phyloP scores from a whole-genome alignment of 768 basidiomycete species.

The Cytidiella melzeri region DNA sequence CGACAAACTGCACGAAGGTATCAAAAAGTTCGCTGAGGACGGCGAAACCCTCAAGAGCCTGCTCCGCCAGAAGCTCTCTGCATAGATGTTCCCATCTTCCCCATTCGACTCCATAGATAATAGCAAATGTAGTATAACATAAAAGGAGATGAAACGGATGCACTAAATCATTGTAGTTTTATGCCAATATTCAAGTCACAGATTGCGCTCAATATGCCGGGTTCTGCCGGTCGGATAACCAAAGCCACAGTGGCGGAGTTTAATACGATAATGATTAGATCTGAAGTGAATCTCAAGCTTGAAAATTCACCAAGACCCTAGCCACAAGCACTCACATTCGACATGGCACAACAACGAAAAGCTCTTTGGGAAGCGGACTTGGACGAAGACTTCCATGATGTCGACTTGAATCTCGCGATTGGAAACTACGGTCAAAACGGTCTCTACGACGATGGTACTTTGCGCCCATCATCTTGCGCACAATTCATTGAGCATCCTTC shows the following conservation, averaged over 20 bases:
- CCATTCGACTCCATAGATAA: neutral
- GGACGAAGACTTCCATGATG: conserved; percentile 68
- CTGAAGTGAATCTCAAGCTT: neutral
- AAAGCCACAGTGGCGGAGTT: too few species aligned
- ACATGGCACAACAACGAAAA: conserved; percentile 60
- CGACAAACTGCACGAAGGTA: conserved; percentile 97
- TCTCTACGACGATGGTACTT: conserved; percentile 58
- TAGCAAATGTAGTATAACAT: neutral
- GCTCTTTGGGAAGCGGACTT: conserved; percentile 76
- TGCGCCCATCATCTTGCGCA: neutral
- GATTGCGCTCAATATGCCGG: too few species aligned
- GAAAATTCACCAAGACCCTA: neutral
- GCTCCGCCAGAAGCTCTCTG: conserved; percentile 63
- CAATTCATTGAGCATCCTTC: neutral
- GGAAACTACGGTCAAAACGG: conserved; percentile 66
- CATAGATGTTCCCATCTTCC: conserved; percentile 20
- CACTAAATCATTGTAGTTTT: too few species aligned
- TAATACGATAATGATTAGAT: neutral
- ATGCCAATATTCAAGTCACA: too few species aligned
- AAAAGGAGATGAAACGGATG: neutral
- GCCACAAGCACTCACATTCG: conserved; percentile 1
- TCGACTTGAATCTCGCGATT: conserved; percentile 62
- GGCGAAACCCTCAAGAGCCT: conserved; percentile 82
- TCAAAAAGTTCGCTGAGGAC: conserved; percentile 97
- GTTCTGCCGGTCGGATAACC: neutral